A percentile compares a stretch with the other conserved stretches of the same genome.
Conservation (phyloP, 1,284 basidiomycete species). For the Chondrostereum purpureum region DNA sequence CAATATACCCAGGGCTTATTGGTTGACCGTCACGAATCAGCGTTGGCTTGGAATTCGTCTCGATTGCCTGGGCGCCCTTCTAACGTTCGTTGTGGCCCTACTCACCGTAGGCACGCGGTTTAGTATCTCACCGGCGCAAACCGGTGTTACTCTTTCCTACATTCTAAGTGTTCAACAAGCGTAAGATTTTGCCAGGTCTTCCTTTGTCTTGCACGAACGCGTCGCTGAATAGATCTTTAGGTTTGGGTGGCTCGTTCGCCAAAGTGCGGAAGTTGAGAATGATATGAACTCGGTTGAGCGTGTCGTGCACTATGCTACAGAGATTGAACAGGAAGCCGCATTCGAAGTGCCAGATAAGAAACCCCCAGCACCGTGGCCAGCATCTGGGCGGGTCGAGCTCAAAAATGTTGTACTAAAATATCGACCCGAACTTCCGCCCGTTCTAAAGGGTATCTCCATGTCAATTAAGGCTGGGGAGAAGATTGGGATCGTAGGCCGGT, state of each 20-base stretch:
- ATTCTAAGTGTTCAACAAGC: conserved; percentile 69
- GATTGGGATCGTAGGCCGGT: conserved; percentile 79
- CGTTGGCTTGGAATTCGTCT: conserved; percentile 87
- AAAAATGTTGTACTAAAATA: conserved; percentile 63
- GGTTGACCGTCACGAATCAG: conserved; percentile 79
- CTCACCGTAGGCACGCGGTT: conserved; percentile 72
- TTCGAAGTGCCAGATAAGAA: conserved; percentile 55
- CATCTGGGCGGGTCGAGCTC: conserved; percentile 53
- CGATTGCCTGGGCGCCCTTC: conserved; percentile 73
- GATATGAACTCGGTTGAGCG: conserved; percentile 91
- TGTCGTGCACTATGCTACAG: conserved; percentile 70
- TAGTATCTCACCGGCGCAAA: conserved; percentile 73
- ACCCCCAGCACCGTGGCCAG: conserved; percentile 65
- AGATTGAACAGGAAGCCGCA: conserved; percentile 74
- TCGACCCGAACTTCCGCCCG: conserved; percentile 63
- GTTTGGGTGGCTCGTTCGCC: conserved; percentile 82
- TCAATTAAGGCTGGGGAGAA: conserved; percentile 73
- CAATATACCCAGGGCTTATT: conserved; percentile 60
- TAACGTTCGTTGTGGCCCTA: conserved; percentile 78
- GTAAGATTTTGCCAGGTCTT: conserved; percentile 24
- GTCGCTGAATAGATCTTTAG: conserved; percentile 22
- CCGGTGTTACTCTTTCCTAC: conserved; percentile 70
- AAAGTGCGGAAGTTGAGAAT: conserved; percentile 83
- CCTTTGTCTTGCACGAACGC: conserved; percentile 2
- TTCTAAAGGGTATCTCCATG: conserved; percentile 68